Evolutionary conservation across 768 basidiomycete species (phyloP).

Genomic region (Lactarius hatsudake): DNA sequence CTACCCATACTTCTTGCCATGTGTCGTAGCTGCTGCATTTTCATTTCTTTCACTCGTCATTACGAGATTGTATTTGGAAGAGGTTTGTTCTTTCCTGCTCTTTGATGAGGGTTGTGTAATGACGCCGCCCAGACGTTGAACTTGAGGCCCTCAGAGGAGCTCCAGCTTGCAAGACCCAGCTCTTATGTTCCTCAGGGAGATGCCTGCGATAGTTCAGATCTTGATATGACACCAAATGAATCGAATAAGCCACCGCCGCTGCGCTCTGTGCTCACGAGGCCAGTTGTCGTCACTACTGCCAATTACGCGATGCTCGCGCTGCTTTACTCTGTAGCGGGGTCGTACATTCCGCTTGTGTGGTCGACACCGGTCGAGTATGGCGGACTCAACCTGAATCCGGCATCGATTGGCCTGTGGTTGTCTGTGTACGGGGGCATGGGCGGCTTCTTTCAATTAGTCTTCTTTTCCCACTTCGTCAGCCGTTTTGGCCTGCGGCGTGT

Average conservation of each 20-base stretch:
- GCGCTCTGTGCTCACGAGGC: slow-evolving; percentile 24
- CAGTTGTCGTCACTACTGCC: slow-evolving; percentile 40
- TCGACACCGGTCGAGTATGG: slow-evolving; percentile 31
- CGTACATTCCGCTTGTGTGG: slow-evolving; percentile 45
- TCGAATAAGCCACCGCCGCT: slow-evolving; percentile 32
- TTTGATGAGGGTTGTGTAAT: background rate
- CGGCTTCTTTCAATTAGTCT: slow-evolving; percentile 39
- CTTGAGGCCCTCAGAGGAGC: background rate
- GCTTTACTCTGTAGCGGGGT: slow-evolving; percentile 40
- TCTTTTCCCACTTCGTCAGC: slow-evolving; percentile 37
- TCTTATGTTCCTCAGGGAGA: background rate
- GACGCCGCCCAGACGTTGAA: background rate
- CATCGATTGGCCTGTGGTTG: slow-evolving; percentile 39
- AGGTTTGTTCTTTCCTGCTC: background rate
- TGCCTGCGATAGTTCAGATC: background rate
- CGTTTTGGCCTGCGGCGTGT: slow-evolving; percentile 38
- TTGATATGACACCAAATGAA: background rate
- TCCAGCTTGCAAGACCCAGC: background rate
- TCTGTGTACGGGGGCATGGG: slow-evolving; percentile 37
- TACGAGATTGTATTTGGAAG: slow-evolving; percentile 1
- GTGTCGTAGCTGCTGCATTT: slow-evolving; percentile 4
- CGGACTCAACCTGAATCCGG: slow-evolving; percentile 37
- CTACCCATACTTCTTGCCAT: slow-evolving; percentile 31
- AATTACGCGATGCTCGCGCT: slow-evolving; percentile 46
- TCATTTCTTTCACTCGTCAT: background rate